A percentile compares a stretch with the other conserved stretches of the same genome.
Evolutionary conservation across 768 basidiomycete genomes (phyloP).

Genomic region (Cyclocybe aegerita): DNA sequence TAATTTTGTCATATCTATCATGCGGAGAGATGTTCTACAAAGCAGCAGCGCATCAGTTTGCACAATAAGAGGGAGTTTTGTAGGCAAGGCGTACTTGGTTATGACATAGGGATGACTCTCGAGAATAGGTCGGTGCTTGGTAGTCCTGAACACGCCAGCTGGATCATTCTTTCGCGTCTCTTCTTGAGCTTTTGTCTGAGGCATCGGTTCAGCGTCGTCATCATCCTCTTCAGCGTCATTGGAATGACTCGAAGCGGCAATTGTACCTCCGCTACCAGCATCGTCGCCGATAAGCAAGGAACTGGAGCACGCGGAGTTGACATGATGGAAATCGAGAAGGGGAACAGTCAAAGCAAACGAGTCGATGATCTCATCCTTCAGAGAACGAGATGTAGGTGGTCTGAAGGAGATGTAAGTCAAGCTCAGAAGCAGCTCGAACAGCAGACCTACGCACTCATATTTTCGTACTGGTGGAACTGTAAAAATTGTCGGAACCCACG

Average conservation of each 20-base stretch:
- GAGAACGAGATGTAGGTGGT: constrained; percentile 2
- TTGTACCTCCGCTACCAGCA: neutral
- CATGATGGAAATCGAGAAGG: constrained; percentile 29
- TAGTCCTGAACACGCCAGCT: neutral
- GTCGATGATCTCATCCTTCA: constrained; percentile 28
- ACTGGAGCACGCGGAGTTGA: constrained; percentile 17
- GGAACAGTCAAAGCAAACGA: constrained; percentile 33
- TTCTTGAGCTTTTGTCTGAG: neutral
- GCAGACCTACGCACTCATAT: neutral
- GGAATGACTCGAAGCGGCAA: neutral
- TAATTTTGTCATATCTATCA: constrained; percentile 29
- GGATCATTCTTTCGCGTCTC: too few species aligned
- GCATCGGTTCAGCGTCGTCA: constrained; percentile 6
- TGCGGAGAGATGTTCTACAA: constrained; percentile 32
- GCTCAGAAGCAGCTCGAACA: too few species aligned
- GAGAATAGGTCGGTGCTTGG: constrained; percentile 15
- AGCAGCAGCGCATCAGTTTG: neutral
- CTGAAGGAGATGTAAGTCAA: neutral
- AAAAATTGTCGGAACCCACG: constrained; percentile 25
- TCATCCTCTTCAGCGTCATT: constrained; percentile 14
- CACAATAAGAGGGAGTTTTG: neutral
- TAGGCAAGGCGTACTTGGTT: constrained; percentile 26
- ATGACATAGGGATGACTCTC: constrained; percentile 34
- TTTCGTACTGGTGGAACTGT: constrained; percentile 16
- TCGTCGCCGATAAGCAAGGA: neutral